phyloP scores from a whole-genome alignment of 140 eudicot genomes.

The Cichorium intybus region DNA sequence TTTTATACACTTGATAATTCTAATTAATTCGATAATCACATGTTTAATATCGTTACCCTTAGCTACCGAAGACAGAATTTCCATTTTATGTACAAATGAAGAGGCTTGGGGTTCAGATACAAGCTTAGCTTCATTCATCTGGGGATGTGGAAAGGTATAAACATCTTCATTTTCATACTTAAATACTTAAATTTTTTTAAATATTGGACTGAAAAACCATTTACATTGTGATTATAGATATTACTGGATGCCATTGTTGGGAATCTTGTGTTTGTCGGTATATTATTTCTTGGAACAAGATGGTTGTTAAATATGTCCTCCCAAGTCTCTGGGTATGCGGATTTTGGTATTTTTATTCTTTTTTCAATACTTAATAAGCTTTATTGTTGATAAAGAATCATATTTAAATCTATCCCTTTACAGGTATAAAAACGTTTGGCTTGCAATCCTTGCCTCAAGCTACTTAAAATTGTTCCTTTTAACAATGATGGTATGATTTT shows the following conservation, averaged over 20 bases:
- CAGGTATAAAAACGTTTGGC: conserved; percentile 57
- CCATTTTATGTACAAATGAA: conserved; percentile 40
- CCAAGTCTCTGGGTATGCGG: conserved; percentile 37
- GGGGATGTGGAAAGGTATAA: conserved; percentile 51
- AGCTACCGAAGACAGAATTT: conserved; percentile 56
- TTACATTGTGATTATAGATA: conserved; percentile 39
- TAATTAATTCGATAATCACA: conserved; percentile 10
- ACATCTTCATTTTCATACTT: background rate
- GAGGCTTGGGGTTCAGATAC: conserved; percentile 30
- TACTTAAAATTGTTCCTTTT: conserved; percentile 72
- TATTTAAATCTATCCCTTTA: background rate
- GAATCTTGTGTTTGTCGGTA: conserved; percentile 45
- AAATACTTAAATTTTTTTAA: background rate
- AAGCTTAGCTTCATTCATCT: conserved; percentile 33
- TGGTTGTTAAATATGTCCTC: conserved; percentile 32
- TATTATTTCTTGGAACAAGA: conserved; percentile 47
- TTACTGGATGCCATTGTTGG: conserved; percentile 46
- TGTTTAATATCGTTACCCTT: conserved; percentile 32
- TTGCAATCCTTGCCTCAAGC: conserved; percentile 70
- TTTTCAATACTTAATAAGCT: background rate
- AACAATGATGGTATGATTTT: conserved; percentile 58
- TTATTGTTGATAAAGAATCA: background rate
- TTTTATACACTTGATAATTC: background rate
- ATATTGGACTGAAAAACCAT: conserved; percentile 5
- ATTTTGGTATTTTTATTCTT: background rate